Evolutionary conservation across 805 yeast genomes (phyloP), one percentile per base, ranked within the genome.

Genomic region (Ogataea minuta): DNA sequence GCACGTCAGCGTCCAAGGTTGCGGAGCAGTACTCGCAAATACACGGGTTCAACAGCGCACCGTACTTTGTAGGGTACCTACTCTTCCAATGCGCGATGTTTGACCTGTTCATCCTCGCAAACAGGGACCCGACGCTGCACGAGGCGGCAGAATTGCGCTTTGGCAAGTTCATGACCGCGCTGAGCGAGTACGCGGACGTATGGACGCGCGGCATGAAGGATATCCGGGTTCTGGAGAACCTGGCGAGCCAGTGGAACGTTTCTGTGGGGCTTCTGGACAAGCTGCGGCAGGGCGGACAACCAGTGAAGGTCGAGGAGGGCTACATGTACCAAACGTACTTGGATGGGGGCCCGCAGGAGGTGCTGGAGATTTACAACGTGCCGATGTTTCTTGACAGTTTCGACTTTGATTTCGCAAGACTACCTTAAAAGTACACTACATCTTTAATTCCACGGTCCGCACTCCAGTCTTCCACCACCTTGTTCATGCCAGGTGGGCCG

Each of bases 401-500:
- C 17, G 29, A 36, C 23, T 36, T 36, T 21, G 40, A 36, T 7
- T 36, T 36, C 16, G 14, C n/a, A n/a, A n/a, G n/a, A n/a, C n/a
- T n/a, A n/a, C n/a, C 30, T 33, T 47, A 39, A 15, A 56, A 56
- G 34, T 43, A 46, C 19, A 54, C 54, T 23, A 53, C 49, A 15
- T 49, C 50, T 2, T 50, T 49, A 15, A 53, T 34, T 0, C 36
- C 35, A 12, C 37, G 28, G 11, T 26, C 34, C 9, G 26, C 23
- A 14, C 44, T 39, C 54, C 54, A 53, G 6, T 21, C 19, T 26
- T 47, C 34, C 3, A 51, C 49, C 2, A 42, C 36, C 6, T 39
- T 38, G 28, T 45, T 50, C 60, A 72, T 64, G 15, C 66, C 69
- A 36, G 76, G 76, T 30, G 77, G 77, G 9, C 77, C 77, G 54